Evolutionary conservation across 257 asterid species (phyloP).

Genomic region (Capsicum rhomboideum): DNA sequence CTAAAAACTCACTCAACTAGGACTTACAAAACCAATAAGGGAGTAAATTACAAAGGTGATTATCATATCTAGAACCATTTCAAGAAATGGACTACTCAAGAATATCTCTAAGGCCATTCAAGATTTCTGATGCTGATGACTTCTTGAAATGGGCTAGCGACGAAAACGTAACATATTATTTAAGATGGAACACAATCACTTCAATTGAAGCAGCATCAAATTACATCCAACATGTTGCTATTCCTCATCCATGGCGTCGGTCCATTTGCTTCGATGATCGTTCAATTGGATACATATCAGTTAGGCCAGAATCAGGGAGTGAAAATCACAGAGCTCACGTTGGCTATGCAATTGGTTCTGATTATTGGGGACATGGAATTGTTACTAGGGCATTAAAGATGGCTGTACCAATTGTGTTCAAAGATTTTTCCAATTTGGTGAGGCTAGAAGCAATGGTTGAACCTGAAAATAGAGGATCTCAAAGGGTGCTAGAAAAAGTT

Average conservation of each 20-base stretch:
- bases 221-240: slow-evolving; percentile 45
- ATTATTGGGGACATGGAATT: slow-evolving; percentile 55
- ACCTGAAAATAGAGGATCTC: slow-evolving; percentile 57
- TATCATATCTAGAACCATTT: background rate
- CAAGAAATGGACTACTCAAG: slow-evolving; percentile 37
- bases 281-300: slow-evolving; percentile 52
- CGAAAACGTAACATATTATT: slow-evolving; percentile 40
- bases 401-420: slow-evolving; percentile 36
- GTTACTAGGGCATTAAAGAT: slow-evolving; percentile 39
- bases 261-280: slow-evolving; percentile 50
- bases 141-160: slow-evolving; percentile 55
- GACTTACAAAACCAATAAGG: background rate
- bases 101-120: slow-evolving; percentile 49
- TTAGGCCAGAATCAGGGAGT: slow-evolving; percentile 35
- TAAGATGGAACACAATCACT: slow-evolving; percentile 48
- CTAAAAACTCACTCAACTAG: background rate
- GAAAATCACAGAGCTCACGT: slow-evolving; percentile 59
- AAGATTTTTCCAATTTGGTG: slow-evolving; percentile 30
- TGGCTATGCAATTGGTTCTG: slow-evolving; percentile 43
- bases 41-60: background rate
- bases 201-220: slow-evolving; percentile 41
- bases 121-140: slow-evolving; percentile 47
- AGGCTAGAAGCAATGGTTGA: slow-evolving; percentile 76
- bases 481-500: slow-evolving; percentile 50
- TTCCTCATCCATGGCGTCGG: slow-evolving; percentile 63